These are phyloP conservation scores for Lophiotrema nucula DNA, from an alignment of 495 filamentous ascomycete species.

Conservation along the genomic window DNA sequence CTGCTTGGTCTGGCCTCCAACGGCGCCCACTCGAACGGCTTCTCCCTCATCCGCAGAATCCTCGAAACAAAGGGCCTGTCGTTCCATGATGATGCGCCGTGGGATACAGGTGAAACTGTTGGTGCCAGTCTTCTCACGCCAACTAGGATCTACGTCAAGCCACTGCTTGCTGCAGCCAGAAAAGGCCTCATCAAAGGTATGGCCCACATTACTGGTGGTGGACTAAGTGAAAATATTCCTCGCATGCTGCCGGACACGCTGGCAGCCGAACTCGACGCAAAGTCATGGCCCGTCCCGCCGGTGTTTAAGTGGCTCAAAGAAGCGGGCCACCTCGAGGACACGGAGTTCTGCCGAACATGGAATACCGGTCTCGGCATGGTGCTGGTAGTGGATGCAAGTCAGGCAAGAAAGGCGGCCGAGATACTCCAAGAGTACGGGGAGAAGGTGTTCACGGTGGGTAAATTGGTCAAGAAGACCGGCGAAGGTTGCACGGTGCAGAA, in stretches of 20 bases:
- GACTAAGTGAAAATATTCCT: conserved; percentile 87
- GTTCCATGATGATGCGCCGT: conserved; percentile 72
- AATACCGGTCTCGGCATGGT: conserved; percentile 95
- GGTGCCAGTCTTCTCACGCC: conserved; percentile 71
- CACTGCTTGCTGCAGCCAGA: conserved; percentile 49
- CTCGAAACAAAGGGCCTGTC: conserved; percentile 66
- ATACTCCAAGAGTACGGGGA: conserved; percentile 67
- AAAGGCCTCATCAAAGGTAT: conserved; percentile 74
- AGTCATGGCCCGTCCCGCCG: conserved; percentile 65
- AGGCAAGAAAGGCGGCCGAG: conserved; percentile 52
- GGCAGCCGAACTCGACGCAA: conserved; percentile 72
- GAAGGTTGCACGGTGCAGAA: conserved; percentile 69
- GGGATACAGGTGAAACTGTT: conserved; percentile 54
- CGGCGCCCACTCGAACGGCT: conserved; percentile 92
- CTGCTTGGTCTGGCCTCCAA: conserved; percentile 79
- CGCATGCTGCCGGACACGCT: conserved; percentile 80
- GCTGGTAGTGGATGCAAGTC: conserved; percentile 63
- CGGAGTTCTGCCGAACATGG: conserved; percentile 86
- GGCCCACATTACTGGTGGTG: conserved; percentile 94
- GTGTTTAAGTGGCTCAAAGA: conserved; percentile 84
- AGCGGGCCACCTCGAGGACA: conserved; percentile 66
- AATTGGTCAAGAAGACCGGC: conserved; percentile 54
- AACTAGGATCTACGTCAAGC: conserved; percentile 47
- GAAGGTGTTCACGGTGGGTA: conserved; percentile 72
- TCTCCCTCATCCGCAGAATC: conserved; percentile 87